Conservation (phyloP, 2,329 filamentous ascomycete genomes). For the Cladosporium sp. region DNA sequence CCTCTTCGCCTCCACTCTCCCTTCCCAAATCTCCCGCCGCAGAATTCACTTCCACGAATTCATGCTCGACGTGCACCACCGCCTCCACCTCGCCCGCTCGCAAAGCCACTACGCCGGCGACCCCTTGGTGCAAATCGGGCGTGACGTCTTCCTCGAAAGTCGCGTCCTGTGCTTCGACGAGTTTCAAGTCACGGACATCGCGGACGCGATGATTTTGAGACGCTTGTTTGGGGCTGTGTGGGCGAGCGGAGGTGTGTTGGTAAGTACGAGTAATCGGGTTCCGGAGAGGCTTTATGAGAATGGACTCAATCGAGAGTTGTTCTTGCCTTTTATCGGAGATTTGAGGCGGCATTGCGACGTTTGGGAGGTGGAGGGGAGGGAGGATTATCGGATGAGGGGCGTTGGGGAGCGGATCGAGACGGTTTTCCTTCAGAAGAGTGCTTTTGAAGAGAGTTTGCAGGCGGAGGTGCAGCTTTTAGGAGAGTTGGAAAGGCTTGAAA, state of each 20-base stretch:
- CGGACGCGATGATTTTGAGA: conserved; percentile 95
- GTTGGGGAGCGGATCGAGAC: conserved; percentile 38
- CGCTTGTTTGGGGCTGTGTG: conserved; percentile 83
- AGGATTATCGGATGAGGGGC: conserved; percentile 54
- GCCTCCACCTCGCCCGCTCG: conserved; percentile 86
- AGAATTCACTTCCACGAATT: conserved; percentile 99
- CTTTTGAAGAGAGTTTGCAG: background rate
- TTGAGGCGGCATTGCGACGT: conserved; percentile 71
- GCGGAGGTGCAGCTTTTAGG: background rate
- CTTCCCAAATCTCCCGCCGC: conserved; percentile 75
- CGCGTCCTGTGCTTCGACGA: conserved; percentile 96
- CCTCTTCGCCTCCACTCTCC: conserved; percentile 93
- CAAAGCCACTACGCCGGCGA: conserved; percentile 84
- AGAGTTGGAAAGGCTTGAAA: background rate
- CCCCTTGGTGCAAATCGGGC: conserved; percentile 83
- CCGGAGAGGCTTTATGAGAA: conserved; percentile 97
- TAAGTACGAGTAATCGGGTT: conserved; percentile 93
- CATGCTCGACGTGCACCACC: conserved; percentile 95
- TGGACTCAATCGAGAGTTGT: conserved; percentile 69
- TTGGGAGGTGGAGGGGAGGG: conserved; percentile 71
- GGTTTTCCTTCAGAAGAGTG: conserved; percentile 17
- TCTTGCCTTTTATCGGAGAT: conserved; percentile 67
- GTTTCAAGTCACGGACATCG: conserved; percentile 97
- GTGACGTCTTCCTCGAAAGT: conserved; percentile 77
- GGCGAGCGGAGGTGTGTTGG: conserved; percentile 95